Conservation (phyloP, 768 basidiomycete species). For the Mycena leptocephala region DNA sequence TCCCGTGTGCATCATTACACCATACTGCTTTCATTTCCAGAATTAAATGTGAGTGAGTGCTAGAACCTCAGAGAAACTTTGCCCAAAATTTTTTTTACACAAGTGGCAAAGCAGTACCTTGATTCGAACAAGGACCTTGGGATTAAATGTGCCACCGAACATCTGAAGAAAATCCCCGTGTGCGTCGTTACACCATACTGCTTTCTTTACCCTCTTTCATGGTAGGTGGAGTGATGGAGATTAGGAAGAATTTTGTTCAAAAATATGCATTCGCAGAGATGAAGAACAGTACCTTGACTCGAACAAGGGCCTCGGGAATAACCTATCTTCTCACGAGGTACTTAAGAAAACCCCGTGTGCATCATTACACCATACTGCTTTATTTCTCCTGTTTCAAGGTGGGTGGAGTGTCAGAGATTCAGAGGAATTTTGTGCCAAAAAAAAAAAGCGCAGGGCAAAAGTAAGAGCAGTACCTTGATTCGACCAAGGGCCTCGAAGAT, state of each 20-base stretch:
- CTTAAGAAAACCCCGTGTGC: no score
- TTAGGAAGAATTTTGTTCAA: no score
- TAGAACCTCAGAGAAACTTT: not conserved
- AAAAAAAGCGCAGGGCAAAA: not conserved
- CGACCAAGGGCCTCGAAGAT: not conserved
- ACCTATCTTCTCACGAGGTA: not conserved
- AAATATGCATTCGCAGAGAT: not conserved
- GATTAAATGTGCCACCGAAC: no score
- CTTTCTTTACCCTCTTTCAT: no score
- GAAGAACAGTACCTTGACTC: not conserved
- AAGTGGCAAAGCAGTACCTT: not conserved
- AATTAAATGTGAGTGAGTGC: not conserved
- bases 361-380: conserved; percentile 1
- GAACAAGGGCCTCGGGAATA: not conserved
- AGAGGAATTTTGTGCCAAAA: not conserved
- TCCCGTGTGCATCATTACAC: not conserved
- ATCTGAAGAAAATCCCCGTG: no score
- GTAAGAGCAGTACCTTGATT: conserved; percentile 1
- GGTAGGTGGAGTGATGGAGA: no score
- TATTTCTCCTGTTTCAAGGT: not conserved
- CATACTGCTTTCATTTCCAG: not conserved
- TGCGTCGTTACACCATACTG: not conserved
- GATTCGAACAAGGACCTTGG: not conserved
- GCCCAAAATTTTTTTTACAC: no score
- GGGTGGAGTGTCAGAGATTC: not conserved